phyloP scores from a whole-genome alignment of 495 filamentous ascomycete species.

The Cercophora samala region DNA sequence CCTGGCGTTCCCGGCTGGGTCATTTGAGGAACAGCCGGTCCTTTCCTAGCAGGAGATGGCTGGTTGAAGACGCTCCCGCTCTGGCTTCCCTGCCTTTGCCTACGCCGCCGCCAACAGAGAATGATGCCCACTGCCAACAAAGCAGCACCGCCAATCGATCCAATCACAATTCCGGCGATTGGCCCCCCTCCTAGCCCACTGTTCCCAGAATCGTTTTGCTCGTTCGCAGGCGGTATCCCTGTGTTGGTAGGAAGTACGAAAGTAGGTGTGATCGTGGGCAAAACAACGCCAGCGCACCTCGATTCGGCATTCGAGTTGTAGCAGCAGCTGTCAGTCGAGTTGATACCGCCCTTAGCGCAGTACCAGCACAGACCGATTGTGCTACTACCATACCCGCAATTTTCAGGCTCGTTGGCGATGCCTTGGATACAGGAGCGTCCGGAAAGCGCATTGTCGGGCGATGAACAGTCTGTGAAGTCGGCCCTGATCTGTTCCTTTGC shows the following conservation, averaged over 20 bases:
- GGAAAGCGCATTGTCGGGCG: conserved; percentile 71
- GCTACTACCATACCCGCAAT: conserved; percentile 85
- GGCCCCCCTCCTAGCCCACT: conserved; percentile 70
- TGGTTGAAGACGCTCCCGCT: conserved; percentile 75
- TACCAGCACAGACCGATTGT: conserved; percentile 82
- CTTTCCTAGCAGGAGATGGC: conserved; percentile 71
- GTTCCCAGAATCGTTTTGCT: conserved; percentile 34
- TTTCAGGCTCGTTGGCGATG: conserved; percentile 72
- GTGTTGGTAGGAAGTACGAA: conserved; percentile 53
- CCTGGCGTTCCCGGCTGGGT: conserved; percentile 32
- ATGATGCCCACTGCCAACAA: conserved; percentile 54
- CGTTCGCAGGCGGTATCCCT: conserved; percentile 42
- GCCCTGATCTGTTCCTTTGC: conserved; percentile 78
- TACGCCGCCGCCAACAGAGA: conserved; percentile 57
- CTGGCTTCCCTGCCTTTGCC: conserved; percentile 57
- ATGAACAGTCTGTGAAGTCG: conserved; percentile 85
- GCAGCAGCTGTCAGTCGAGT: conserved; percentile 95
- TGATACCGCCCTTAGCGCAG: conserved; percentile 75
- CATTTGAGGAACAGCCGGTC: conserved; percentile 35
- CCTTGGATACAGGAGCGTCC: conserved; percentile 71
- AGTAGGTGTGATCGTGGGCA: conserved; percentile 71
- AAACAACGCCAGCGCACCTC: conserved; percentile 66
- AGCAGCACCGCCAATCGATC: conserved; percentile 65
- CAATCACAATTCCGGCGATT: conserved; percentile 89
- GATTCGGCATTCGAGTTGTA: conserved; percentile 68